phyloP scores from a whole-genome alignment of 257 asterid species.

The Plantago major region DNA sequence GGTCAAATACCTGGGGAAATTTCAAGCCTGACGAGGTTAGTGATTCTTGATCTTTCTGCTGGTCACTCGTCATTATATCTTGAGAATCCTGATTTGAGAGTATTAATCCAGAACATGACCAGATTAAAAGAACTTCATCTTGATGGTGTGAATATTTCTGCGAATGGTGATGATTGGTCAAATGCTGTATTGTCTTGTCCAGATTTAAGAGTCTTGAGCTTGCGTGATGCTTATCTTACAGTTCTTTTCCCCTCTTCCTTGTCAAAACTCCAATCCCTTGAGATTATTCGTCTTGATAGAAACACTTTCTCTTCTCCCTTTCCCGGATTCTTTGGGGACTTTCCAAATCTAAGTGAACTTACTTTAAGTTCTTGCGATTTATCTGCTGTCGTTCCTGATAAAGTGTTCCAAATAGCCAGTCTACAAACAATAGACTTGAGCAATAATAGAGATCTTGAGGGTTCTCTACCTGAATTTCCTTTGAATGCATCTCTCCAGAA shows the following conservation, averaged over 20 bases:
- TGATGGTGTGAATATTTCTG: constrained; percentile 38
- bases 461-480: constrained; percentile 54
- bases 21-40: constrained; percentile 33
- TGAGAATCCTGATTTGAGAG: constrained; percentile 32
- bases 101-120: constrained; percentile 24
- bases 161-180: constrained; percentile 34
- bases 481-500: constrained; percentile 32
- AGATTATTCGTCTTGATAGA: constrained; percentile 35
- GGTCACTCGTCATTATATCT: constrained; percentile 19
- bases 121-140: constrained; percentile 42
- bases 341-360: constrained; percentile 31
- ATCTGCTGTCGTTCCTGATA: constrained; percentile 32
- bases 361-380: constrained; percentile 32
- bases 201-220: constrained; percentile 39
- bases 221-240: constrained; percentile 14
- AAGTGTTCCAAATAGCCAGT: constrained; percentile 39
- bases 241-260: constrained; percentile 31
- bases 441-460: constrained; percentile 36
- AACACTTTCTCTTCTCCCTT: constrained; percentile 37
- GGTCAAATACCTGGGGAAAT: constrained; percentile 40
- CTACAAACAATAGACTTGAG: constrained; percentile 36
- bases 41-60: constrained; percentile 35
- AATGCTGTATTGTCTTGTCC: constrained; percentile 37
- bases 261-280: constrained; percentile 35
- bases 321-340: constrained; percentile 38